Evolutionary conservation across 257 asterid genomes (phyloP).

Genomic region (Ballota nigra): DNA sequence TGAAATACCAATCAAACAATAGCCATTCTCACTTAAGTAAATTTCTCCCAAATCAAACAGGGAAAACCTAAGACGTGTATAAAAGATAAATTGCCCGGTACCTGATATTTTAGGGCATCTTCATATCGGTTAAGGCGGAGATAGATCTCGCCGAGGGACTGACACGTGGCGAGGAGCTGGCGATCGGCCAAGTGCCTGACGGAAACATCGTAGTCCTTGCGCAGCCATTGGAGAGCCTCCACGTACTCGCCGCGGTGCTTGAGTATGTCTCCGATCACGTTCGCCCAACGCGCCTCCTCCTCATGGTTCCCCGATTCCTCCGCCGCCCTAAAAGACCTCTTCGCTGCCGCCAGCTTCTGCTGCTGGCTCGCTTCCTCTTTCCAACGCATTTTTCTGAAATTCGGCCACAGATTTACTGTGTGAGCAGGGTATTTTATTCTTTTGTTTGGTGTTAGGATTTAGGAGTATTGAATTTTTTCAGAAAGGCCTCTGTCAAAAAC

Average conservation of each 20-base stretch:
- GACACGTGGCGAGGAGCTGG: conserved; percentile 87
- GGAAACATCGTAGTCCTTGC: conserved; percentile 77
- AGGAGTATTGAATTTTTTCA: not conserved
- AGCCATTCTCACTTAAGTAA: not conserved
- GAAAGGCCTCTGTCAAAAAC: too few relatives aligned
- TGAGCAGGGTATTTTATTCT: not conserved
- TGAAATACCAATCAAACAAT: not conserved
- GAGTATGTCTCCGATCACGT: conserved; percentile 66
- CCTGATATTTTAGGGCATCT: conserved; percentile 76
- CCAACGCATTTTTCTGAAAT: conserved; percentile 33
- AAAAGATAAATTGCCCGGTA: not conserved
- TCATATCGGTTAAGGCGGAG: conserved; percentile 60
- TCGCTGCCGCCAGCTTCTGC: conserved; percentile 59
- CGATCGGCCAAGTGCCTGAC: conserved; percentile 48
- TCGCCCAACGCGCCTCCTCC: conserved; percentile 99
- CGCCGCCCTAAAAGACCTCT: conserved; percentile 55
- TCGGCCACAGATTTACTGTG: not conserved
- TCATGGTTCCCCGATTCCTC: conserved; percentile 56
- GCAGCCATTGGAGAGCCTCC: conserved; percentile 83
- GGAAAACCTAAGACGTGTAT: not conserved
- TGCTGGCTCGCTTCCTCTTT: conserved; percentile 50
- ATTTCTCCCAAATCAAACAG: not conserved
- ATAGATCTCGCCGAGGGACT: conserved; percentile 86
- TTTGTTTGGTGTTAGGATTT: not conserved
- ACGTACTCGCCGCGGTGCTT: conserved; percentile 90